Conservation (phyloP, 2,329 filamentous ascomycete species). For the Capronia coronata region DNA sequence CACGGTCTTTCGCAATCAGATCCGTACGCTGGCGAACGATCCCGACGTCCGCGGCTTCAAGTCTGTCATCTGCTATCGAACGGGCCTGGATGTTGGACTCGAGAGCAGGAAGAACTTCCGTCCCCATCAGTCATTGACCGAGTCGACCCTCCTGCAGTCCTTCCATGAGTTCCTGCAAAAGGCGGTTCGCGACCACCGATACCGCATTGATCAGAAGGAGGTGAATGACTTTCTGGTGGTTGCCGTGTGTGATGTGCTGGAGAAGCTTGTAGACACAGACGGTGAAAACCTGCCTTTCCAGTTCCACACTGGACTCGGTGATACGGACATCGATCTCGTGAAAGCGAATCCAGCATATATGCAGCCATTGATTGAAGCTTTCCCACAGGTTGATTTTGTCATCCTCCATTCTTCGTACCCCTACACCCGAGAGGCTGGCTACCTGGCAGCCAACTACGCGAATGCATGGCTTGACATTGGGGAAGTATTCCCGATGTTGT, state of each 20-base stretch:
- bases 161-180: constrained; percentile 26
- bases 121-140: constrained; percentile 27
- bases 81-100: constrained; percentile 56
- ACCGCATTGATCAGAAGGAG: constrained; percentile 52
- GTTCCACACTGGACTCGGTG: constrained; percentile 76
- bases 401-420: constrained; percentile 76
- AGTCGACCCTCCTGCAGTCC: constrained; percentile 22
- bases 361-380: constrained; percentile 64
- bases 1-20: constrained; percentile 46
- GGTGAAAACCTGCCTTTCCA: constrained; percentile 57
- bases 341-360: constrained; percentile 68
- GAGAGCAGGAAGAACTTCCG: constrained; percentile 29
- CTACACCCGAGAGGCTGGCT: constrained; percentile 70
- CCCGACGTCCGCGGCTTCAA: constrained; percentile 72
- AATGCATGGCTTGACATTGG: constrained; percentile 81
- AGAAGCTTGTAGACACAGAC: constrained; percentile 35
- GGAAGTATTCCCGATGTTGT: constrained; percentile 73
- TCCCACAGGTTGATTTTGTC: constrained; percentile 65
- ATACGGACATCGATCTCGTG: constrained; percentile 66
- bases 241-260: constrained; percentile 54
- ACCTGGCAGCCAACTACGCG: constrained; percentile 67
- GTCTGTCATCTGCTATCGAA: constrained; percentile 74
- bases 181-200: constrained; percentile 29
- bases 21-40: constrained; percentile 56
- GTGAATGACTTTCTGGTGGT: constrained; percentile 67